Percentiles rank a stretch among this genome's conserved stretches.
phyloP scores from a whole-genome alignment of 2,329 filamentous ascomycete genomes.

The Periconia sp. region DNA sequence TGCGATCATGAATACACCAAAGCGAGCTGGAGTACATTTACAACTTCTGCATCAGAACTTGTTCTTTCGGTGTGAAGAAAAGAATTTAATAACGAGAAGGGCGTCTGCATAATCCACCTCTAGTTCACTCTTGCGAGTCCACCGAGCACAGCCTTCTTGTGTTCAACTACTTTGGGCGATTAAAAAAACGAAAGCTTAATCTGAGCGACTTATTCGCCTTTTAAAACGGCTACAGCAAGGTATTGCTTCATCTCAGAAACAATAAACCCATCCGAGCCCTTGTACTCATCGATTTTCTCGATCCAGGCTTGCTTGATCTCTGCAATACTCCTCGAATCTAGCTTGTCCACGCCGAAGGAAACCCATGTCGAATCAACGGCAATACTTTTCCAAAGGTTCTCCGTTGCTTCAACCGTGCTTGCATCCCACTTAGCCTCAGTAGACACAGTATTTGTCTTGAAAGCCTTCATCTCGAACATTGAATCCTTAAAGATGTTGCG shows the following conservation, averaged over 20 bases:
- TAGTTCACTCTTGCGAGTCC: too few species aligned
- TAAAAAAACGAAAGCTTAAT: too few species aligned
- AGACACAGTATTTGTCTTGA: neutral
- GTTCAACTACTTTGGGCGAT: too few species aligned
- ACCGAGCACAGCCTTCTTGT: too few species aligned
- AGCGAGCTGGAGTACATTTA: too few species aligned
- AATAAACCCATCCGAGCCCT: neutral
- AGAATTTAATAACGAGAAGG: too few species aligned
- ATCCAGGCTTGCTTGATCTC: slow-evolving; percentile 5
- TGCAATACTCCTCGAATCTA: neutral
- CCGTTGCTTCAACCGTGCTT: neutral
- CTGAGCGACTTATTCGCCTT: too few species aligned
- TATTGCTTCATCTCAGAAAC: slow-evolving; percentile 1
- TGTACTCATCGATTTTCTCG: slow-evolving; percentile 1
- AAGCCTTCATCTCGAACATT: neutral
- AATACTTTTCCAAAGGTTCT: slow-evolving; percentile 6
- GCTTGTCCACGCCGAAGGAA: slow-evolving; percentile 3
- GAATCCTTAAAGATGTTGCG: slow-evolving; percentile 1
- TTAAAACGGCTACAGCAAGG: too few species aligned
- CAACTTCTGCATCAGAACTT: too few species aligned
- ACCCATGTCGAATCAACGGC: slow-evolving; percentile 4
- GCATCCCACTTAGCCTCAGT: slow-evolving; percentile 1
- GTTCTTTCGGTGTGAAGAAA: too few species aligned
- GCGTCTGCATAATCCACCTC: too few species aligned
- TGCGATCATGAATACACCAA: too few species aligned